Conservation (phyloP, 1,139 yeast genomes). For the Taphrina communis region DNA sequence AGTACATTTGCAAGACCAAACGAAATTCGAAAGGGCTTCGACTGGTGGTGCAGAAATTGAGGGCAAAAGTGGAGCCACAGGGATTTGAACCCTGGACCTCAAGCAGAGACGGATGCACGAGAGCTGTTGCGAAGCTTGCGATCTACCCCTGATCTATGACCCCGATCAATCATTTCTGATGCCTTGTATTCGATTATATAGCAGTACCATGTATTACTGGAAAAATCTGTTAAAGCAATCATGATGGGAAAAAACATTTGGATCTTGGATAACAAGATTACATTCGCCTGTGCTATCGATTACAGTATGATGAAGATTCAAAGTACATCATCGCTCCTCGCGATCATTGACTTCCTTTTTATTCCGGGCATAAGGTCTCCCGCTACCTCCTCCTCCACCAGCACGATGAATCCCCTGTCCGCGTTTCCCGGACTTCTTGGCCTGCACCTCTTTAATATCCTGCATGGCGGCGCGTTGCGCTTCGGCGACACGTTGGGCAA, state of each 20-base stretch:
- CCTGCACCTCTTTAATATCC: slow-evolving; percentile 78
- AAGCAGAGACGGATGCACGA: slow-evolving; percentile 23
- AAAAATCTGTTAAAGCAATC: neutral
- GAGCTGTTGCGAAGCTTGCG: slow-evolving; percentile 28
- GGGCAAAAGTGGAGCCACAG: slow-evolving; percentile 9
- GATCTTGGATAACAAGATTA: neutral
- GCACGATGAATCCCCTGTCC: slow-evolving; percentile 51
- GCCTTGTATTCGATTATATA: no score
- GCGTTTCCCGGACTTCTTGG: slow-evolving; percentile 55
- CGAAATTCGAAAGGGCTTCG: neutral
- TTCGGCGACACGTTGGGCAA: slow-evolving; percentile 86
- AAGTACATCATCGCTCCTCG: slow-evolving; percentile 12
- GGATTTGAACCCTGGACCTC: slow-evolving; percentile 25
- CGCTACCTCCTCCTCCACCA: slow-evolving; percentile 45
- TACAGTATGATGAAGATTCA: no score
- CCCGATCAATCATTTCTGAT: slow-evolving; percentile 13
- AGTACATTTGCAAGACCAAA: neutral
- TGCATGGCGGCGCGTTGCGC: slow-evolving; percentile 90
- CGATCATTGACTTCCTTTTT: slow-evolving; percentile 26
- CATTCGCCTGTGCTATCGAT: slow-evolving; percentile 1
- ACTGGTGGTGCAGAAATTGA: no score
- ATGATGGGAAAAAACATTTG: neutral
- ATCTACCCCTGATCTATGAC: slow-evolving; percentile 21
- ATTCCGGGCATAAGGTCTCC: slow-evolving; percentile 27
- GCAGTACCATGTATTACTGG: neutral